Evolutionary conservation across 2,329 filamentous ascomycete genomes (phyloP).

Genomic region (Xylariales sp.): DNA sequence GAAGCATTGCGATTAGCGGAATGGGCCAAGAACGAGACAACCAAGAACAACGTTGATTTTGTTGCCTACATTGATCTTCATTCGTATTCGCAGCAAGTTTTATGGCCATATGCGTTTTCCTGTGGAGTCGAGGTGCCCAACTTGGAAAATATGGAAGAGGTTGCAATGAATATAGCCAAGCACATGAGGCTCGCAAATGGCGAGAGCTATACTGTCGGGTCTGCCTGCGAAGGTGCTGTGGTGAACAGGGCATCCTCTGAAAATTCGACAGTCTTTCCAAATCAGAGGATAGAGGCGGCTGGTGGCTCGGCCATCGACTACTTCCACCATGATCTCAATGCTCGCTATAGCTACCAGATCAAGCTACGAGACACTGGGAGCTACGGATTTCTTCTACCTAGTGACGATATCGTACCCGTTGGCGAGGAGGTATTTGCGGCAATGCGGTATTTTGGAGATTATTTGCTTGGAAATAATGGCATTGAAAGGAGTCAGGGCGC

Average conservation of each 20-base stretch:
- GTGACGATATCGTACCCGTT: slow-evolving; percentile 80
- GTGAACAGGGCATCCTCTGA: slow-evolving; percentile 21
- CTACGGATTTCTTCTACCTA: slow-evolving; percentile 88
- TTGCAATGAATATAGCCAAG: slow-evolving; percentile 83
- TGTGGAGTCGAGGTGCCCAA: slow-evolving; percentile 76
- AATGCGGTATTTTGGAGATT: slow-evolving; percentile 79
- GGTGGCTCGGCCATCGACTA: slow-evolving; percentile 90
- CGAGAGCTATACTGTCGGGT: slow-evolving; percentile 71
- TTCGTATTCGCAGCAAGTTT: slow-evolving; percentile 90
- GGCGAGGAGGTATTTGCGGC: slow-evolving; percentile 85
- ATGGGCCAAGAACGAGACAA: slow-evolving; percentile 83
- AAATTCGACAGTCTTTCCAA: slow-evolving; percentile 18
- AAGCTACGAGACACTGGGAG: slow-evolving; percentile 90
- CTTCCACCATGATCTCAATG: slow-evolving; percentile 85
- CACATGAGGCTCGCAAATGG: slow-evolving; percentile 78
- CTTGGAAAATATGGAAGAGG: slow-evolving; percentile 85
- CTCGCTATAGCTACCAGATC: slow-evolving; percentile 86
- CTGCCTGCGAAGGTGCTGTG: slow-evolving; percentile 81
- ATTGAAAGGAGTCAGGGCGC: slow-evolving; percentile 1
- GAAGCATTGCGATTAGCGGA: slow-evolving; percentile 72
- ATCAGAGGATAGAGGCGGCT: slow-evolving; percentile 59
- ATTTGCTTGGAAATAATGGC: slow-evolving; percentile 66
- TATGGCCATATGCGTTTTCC: slow-evolving; percentile 88
- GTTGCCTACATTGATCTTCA: slow-evolving; percentile 88
- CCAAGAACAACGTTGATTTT: slow-evolving; percentile 65